Evolutionary conservation across 148 eudicot genomes (phyloP).

Genomic region (Drosera capensis): DNA sequence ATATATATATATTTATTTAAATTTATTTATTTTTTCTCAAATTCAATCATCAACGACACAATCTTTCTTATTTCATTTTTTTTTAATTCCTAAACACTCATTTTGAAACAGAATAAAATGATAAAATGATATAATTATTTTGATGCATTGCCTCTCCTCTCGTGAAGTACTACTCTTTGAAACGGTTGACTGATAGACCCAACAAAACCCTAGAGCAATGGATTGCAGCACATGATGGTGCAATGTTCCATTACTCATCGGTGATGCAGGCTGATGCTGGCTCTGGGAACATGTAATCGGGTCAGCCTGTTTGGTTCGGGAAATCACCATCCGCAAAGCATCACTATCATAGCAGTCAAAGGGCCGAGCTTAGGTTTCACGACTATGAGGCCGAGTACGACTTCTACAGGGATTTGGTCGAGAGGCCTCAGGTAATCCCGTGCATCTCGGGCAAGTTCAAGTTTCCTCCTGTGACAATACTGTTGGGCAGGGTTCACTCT

Average conservation of each 20-base stretch:
- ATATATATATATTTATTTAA: no score
- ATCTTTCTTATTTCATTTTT: no score
- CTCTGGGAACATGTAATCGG: constrained; percentile 63
- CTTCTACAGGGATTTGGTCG: constrained; percentile 52
- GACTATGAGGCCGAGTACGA: constrained; percentile 86
- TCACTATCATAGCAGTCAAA: constrained; percentile 85
- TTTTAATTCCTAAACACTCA: no score
- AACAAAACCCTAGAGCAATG: constrained; percentile 42
- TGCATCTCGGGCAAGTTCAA: constrained; percentile 47
- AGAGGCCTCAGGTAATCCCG: constrained; percentile 43
- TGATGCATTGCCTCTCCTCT: constrained; percentile 31
- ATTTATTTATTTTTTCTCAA: no score
- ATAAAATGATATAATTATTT: no score
- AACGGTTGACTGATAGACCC: constrained; percentile 28
- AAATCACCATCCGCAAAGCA: constrained; percentile 52
- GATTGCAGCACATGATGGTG: constrained; percentile 53
- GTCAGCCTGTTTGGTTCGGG: constrained; percentile 73
- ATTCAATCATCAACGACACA: no score
- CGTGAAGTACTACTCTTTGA: constrained; percentile 82
- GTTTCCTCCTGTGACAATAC: constrained; percentile 63
- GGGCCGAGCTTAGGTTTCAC: constrained; percentile 58
- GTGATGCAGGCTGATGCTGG: constrained; percentile 86
- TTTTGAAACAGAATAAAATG: no score
- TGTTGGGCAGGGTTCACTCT: constrained; percentile 19
- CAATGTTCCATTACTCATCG: constrained; percentile 81